A percentile compares a stretch with the other conserved stretches of the same genome.
These are phyloP conservation scores for Naumovozyma castellii DNA, from an alignment of 805 yeast species.

Conservation along the genomic window DNA sequence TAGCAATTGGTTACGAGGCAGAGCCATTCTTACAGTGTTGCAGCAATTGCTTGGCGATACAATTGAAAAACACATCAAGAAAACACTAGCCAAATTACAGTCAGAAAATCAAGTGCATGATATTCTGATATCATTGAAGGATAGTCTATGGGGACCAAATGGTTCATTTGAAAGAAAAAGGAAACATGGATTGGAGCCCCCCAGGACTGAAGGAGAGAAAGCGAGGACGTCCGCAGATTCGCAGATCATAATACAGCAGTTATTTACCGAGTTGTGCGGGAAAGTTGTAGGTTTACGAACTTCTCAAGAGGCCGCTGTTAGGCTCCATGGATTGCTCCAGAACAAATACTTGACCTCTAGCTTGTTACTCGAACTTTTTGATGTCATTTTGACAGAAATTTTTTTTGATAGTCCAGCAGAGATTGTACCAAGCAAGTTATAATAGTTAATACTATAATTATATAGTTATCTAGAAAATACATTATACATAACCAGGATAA, in stretches of 20 bases:
- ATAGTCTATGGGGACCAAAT: conserved; percentile 45
- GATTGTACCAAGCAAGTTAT: too few relatives aligned
- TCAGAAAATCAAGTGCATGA: conserved; percentile 37
- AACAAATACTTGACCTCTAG: conserved; percentile 62
- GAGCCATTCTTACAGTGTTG: conserved; percentile 68
- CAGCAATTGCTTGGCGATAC: conserved; percentile 86
- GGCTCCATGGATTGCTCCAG: conserved; percentile 60
- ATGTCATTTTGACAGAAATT: conserved; percentile 44
- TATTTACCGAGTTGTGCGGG: conserved; percentile 57
- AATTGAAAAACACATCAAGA: conserved; percentile 59
- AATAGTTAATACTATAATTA: too few relatives aligned
- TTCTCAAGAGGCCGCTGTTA: conserved; percentile 51
- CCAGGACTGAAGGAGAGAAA: conserved; percentile 43
- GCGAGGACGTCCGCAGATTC: conserved; percentile 51
- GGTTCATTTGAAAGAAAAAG: conserved; percentile 38
- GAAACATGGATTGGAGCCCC: conserved; percentile 3
- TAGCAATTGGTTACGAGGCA: conserved; percentile 68
- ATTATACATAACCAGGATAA: too few relatives aligned
- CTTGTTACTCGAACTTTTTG: conserved; percentile 49
- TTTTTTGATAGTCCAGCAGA: too few relatives aligned
- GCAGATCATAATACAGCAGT: conserved; percentile 40
- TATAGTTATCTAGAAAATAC: too few relatives aligned
- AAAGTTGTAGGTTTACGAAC: conserved; percentile 63
- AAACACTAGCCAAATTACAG: conserved; percentile 20
- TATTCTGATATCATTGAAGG: conserved; percentile 25